Base-by-base conservation (phyloP, 371 early-diverging fungal species). In the Mortierella sp. region DNA sequence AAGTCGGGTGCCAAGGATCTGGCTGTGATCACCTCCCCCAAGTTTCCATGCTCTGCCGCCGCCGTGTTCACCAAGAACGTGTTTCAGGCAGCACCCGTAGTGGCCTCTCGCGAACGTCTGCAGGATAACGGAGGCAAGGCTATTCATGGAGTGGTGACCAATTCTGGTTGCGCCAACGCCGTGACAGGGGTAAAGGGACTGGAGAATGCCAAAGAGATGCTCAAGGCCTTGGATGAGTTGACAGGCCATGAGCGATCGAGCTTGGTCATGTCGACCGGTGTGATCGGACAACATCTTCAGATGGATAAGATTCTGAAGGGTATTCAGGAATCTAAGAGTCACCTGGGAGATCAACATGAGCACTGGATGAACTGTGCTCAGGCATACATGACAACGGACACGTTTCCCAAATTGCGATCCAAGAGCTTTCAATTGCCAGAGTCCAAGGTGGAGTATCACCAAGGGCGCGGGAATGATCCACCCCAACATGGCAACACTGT, bases 401-500 rank as follows among this genome's bases (percentile, higher is more conserved):
- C 97, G 3, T 95, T 96, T 71, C 96, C 98, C 34, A 98, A 98
- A 73, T 81, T 96, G 52, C 79, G 86, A 10, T 90, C 92, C 29
- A 82, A 84, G 34, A 82, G 85, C 54, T 91, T 87, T 55, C 66
- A 54, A 5, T 62, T 89, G 28, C 85, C 88, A 13, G 71, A 60
- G 10, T 79, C 79, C 39, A 82, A 82, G 9, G 67, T 72, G 27
- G 69, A 76, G 8, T 17, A 93, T 96, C 80, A 88, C 93, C 45
- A 98, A 98, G 81, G 98, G 97, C 37, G 96, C 97, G 0, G 96
- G 97, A 12, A 97, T 97, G 97, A 95, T 94, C 57, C 95, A 94
- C 62, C 95, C 95, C 24, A 90, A 94, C 72, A 94, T 94, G 95
- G 98, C 97, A 10, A 98, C 98, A 7, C 80, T 98, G 71, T 84